Evolutionary conservation across 345 rosid genomes (phyloP), one percentile per base, ranked within the genome.

Genomic region (Salix exigua): DNA sequence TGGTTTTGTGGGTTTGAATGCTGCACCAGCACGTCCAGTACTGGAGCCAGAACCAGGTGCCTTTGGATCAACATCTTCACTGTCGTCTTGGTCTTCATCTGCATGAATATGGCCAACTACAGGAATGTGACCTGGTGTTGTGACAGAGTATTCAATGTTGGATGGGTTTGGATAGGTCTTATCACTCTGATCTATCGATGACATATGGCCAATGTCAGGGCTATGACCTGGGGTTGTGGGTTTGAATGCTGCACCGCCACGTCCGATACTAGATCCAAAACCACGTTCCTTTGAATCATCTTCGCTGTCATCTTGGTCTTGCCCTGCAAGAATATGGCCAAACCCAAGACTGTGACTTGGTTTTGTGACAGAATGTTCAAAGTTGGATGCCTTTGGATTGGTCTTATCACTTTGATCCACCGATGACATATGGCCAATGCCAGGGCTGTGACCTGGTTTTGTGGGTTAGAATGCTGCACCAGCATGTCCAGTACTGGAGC

Each of bases 291-390:
- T 23, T 23, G 65, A 33, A 61, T 0, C 28, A 61, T 61, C 65
- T 61, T 65, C 68, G 12, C 1, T 12, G 48, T 42, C 46, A 26
- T 26, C 33, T 25, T 7, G 6, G 16, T 64, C 67, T 9, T 64
- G 7, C 3, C 14, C 67, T 17, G 14, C 6, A 23, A 30, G 30
- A 64, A 4, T 4, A 31, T 31, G 68, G 60, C 91, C 92, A 42
- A 85, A 68, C 3, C 91, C 89, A 2, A 87, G 88, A 77, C 91
- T 84, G 55, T 82, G 83, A 28, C 89, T 88, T 11, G 87, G 85
- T 17, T 68, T 17, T 25, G 79, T 46, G 13, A 48, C 1, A 38
- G 81, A 64, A 64, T 28, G 6, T 64, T 64, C 31, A 35, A 14
- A 4, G 14, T 51, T 44, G 35, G 64, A 18, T 64, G 23, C 87